Evolutionary conservation across 2,329 filamentous ascomycete genomes (phyloP), one percentile per base, ranked within the genome.

Genomic region (Didymella pinodella): DNA sequence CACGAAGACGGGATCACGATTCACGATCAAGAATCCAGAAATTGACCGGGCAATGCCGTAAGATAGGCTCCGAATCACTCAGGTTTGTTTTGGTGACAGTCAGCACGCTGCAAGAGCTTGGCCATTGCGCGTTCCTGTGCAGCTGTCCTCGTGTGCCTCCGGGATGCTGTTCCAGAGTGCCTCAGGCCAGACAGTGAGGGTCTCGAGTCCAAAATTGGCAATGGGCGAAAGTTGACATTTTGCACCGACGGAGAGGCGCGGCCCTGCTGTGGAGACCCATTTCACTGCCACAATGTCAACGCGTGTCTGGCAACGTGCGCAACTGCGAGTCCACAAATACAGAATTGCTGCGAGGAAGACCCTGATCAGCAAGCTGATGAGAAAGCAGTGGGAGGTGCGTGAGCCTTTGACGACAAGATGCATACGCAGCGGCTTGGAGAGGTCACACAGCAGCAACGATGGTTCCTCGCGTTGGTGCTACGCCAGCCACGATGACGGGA

Each of bases 161-260:
- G 2, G 40, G 26, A 26, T 49, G 10, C 12, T 46, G 56, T 58
- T 57, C 53, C 59, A 60, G 44, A 41, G 49, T 54, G 59, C 64
- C 60, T 61, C 51, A 71, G 64, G 65, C 70, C 67, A 75, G 71
- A 75, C 72, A 51, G 64, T 58, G 57, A 63, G 36, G 62, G 72
- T 74, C 67, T 73, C 70, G 70, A 64, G 64, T 69, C 54, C 44
- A 22, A 46, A 29, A 51, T 34, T 51, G 34, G 41, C 29, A 51
- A 22, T 31, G 40, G 50, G 34, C 41, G 25, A 46, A 44, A 49
- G 46, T 41, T 49, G 50, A 46, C 26, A 43, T 45, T 54, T 48
- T 48, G 48, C 40, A 38, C 44, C 45, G 44, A 48, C 29, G 29
- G 36, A 48, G 22, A 32, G 49, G 38, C 34, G 40, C 46, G 56